These are phyloP conservation scores for Talaromyces ruber DNA, from an alignment of 495 filamentous ascomycete species.

Conservation along the genomic window DNA sequence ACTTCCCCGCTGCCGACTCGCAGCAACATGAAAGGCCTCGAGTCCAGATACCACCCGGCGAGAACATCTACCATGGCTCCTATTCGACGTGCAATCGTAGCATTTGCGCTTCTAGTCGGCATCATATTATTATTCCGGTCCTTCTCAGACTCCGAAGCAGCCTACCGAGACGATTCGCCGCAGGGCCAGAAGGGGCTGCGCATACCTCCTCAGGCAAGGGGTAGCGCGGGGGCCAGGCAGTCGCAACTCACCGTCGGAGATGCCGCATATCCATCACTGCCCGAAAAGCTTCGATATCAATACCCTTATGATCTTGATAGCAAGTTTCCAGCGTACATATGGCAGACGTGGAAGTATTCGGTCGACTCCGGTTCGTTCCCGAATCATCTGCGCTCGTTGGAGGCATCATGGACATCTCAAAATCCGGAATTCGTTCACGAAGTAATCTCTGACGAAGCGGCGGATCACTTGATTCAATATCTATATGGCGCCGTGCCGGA, in stretches of 20 bases:
- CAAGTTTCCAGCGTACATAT: slow-evolving; percentile 95
- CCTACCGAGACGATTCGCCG: slow-evolving; percentile 7
- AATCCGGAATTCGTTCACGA: slow-evolving; percentile 93
- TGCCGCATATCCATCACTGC: slow-evolving; percentile 54
- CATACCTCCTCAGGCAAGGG: slow-evolving; percentile 20
- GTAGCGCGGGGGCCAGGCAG: slow-evolving; percentile 7
- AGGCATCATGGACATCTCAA: slow-evolving; percentile 85
- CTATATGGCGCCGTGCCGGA: slow-evolving; percentile 85
- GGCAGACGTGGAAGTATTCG: slow-evolving; percentile 97
- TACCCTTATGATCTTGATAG: slow-evolving; percentile 83
- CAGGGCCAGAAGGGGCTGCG: slow-evolving; percentile 24
- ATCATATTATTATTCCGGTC: slow-evolving; percentile 64
- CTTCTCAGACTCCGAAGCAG: slow-evolving; percentile 33
- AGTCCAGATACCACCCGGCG: background rate
- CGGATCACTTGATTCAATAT: slow-evolving; percentile 69
- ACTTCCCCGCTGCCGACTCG: background rate
- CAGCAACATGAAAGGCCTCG: slow-evolving; percentile 1
- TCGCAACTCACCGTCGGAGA: slow-evolving; percentile 40
- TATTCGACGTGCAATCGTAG: slow-evolving; percentile 63
- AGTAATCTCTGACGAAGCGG: slow-evolving; percentile 86
- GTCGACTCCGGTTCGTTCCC: slow-evolving; percentile 73
- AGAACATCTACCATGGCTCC: slow-evolving; percentile 49
- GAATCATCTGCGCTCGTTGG: slow-evolving; percentile 64
- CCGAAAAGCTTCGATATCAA: slow-evolving; percentile 81
- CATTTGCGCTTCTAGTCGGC: slow-evolving; percentile 57